A percentile compares a stretch with the other conserved stretches of the same genome.
phyloP scores from a whole-genome alignment of 2,329 filamentous ascomycete genomes.

The Fusarium subglutinans region DNA sequence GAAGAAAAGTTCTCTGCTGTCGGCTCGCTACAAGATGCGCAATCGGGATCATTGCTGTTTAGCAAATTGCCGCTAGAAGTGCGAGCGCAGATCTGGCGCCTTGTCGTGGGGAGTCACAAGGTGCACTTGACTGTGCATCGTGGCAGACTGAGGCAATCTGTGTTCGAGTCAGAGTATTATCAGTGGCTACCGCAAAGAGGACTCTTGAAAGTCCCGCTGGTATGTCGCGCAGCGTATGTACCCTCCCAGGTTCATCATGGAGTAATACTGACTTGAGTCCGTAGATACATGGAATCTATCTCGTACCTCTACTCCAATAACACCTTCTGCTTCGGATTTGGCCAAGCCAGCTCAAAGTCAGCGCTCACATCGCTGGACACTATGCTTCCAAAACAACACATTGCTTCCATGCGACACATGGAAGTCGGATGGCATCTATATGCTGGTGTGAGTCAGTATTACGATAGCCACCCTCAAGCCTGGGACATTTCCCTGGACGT shows the following conservation, averaged over 20 bases:
- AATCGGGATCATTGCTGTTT: neutral
- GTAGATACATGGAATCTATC: neutral
- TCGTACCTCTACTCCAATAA: neutral
- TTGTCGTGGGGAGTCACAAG: neutral
- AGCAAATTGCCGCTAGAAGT: neutral
- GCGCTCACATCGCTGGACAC: neutral
- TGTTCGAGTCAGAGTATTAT: neutral
- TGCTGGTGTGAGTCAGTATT: neutral
- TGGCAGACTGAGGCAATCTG: neutral
- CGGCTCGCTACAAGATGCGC: neutral
- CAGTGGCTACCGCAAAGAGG: neutral
- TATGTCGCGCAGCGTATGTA: neutral
- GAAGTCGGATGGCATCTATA: neutral
- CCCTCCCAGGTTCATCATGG: accelerated
- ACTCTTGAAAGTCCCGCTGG: neutral
- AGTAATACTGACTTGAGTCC: neutral
- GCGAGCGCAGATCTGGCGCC: neutral
- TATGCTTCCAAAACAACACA: neutral
- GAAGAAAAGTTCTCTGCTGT: neutral
- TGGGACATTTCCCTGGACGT: neutral
- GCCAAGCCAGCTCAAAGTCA: neutral
- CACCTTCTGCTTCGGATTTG: neutral
- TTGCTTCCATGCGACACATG: neutral
- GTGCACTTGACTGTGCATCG: neutral
- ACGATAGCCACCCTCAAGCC: neutral